Percentiles rank a stretch among this genome's conserved stretches.
These are phyloP conservation scores for Scutellaria minor DNA, from an alignment of 257 asterid genomes.

Conservation along the genomic window DNA sequence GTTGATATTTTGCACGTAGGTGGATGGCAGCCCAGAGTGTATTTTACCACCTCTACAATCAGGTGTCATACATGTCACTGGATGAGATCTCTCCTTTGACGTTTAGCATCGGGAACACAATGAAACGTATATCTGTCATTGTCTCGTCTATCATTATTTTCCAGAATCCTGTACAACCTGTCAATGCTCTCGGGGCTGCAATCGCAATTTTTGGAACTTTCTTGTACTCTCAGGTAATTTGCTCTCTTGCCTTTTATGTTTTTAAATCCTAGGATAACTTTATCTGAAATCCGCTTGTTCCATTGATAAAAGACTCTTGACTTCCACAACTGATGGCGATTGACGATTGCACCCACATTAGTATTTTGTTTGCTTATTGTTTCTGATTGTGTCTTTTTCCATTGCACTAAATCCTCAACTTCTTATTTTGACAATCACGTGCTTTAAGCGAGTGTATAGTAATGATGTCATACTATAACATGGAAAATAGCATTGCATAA, in stretches of 20 bases:
- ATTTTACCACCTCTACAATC: conserved; percentile 95
- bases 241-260: conserved; percentile 26
- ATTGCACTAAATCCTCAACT: neutral
- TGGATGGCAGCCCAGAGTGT: conserved; percentile 97
- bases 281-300: neutral
- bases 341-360: neutral
- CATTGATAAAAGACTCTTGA: neutral
- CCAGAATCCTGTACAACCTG: conserved; percentile 87
- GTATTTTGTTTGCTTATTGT: conserved; percentile 9
- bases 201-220: conserved; percentile 91
- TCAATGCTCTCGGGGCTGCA: conserved; percentile 99
- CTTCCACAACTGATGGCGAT: conserved; percentile 18
- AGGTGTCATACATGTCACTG: conserved; percentile 95
- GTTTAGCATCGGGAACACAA: conserved; percentile 92
- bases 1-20: conserved; percentile 52
- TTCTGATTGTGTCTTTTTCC: conserved; percentile 1
- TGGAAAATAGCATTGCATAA: neutral
- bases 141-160: conserved; percentile 94
- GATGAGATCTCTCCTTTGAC: conserved; percentile 98
- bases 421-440: neutral
- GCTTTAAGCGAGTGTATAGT: too few relatives aligned
- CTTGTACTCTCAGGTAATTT: conserved; percentile 91
- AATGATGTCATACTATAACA: neutral
- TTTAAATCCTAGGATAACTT: conserved; percentile 22
- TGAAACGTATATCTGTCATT: conserved; percentile 94